Conservation (phyloP, 2,329 filamentous ascomycete genomes). For the Colletotrichum chrysophilum region DNA sequence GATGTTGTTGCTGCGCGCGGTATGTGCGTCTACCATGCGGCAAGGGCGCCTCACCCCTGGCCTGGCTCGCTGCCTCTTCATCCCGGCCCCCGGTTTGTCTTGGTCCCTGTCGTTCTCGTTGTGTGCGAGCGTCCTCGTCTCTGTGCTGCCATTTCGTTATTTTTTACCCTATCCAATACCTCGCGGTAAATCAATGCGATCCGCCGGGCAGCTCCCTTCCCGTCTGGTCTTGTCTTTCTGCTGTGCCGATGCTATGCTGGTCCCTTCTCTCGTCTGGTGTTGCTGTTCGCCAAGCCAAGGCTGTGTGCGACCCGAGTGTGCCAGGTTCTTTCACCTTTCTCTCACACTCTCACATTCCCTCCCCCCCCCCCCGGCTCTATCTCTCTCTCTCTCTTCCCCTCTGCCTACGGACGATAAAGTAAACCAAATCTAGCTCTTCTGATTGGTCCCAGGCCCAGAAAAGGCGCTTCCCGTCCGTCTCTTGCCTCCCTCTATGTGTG, state of each 20-base stretch:
- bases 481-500: background rate
- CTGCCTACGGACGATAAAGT: background rate
- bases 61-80: background rate
- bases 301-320: background rate
- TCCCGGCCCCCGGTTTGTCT: background rate
- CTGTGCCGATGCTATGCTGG: background rate
- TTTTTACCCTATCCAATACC: background rate
- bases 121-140: background rate
- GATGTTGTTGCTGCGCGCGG: background rate
- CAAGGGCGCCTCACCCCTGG: slow-evolving; percentile 10
- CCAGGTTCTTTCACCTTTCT: background rate
- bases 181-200: background rate
- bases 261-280: background rate
- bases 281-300: background rate
- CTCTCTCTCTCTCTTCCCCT: background rate
- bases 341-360: background rate
- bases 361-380: background rate
- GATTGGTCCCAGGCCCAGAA: background rate
- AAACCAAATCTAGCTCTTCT: background rate
- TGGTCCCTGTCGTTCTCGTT: background rate
- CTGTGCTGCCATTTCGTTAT: background rate
- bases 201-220: background rate
- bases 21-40: slow-evolving; percentile 13
- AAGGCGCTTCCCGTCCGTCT: background rate
- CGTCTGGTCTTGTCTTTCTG: background rate